Evolutionary conservation across 495 filamentous ascomycete species (phyloP).

Genomic region (Neurospora sp.): DNA sequence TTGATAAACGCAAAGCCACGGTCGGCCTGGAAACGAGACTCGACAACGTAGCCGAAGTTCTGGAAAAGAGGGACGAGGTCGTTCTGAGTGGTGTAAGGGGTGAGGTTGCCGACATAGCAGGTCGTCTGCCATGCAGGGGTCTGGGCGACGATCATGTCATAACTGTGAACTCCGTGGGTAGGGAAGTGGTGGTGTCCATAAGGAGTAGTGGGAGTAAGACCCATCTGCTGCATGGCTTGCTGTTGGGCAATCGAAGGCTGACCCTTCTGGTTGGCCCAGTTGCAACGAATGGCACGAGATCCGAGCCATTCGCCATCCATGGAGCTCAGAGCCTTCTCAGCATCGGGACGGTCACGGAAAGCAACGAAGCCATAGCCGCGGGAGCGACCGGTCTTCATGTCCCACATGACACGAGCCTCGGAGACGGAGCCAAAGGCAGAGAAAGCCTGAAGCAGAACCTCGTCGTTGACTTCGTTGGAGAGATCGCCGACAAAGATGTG

Average conservation of each 20-base stretch:
- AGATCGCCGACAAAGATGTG: conserved; percentile 98
- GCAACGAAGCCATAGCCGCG: conserved; percentile 98
- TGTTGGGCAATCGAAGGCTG: conserved; percentile 97
- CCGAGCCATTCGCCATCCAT: conserved; percentile 99
- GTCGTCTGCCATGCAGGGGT: conserved; percentile 99
- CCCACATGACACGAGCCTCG: conserved; percentile 99
- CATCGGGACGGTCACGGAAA: conserved; percentile 88
- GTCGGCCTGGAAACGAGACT: conserved; percentile 96
- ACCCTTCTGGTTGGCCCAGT: conserved; percentile 99
- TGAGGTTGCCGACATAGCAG: conserved; percentile 96
- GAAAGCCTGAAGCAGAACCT: conserved; percentile 89
- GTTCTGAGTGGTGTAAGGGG: conserved; percentile 92
- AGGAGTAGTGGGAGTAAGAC: conserved; percentile 94
- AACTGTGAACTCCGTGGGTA: conserved; percentile 91
- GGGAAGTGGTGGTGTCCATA: conserved; percentile 98
- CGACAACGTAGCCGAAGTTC: conserved; percentile 94
- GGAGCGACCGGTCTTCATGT: conserved; percentile 99
- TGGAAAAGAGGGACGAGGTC: conserved; percentile 95
- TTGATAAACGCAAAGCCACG: conserved; percentile 98
- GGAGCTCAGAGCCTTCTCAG: conserved; percentile 89
- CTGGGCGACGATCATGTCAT: conserved; percentile 94
- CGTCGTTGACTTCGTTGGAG: conserved; percentile 98
- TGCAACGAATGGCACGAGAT: conserved; percentile 96
- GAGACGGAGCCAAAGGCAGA: conserved; percentile 94
- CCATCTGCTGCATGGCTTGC: conserved; percentile 93